A percentile compares a stretch with the other conserved stretches of the same genome.
These are phyloP conservation scores for Astragalus glycyphyllos DNA, from an alignment of 306 rosid genomes.

Conservation along the genomic window DNA sequence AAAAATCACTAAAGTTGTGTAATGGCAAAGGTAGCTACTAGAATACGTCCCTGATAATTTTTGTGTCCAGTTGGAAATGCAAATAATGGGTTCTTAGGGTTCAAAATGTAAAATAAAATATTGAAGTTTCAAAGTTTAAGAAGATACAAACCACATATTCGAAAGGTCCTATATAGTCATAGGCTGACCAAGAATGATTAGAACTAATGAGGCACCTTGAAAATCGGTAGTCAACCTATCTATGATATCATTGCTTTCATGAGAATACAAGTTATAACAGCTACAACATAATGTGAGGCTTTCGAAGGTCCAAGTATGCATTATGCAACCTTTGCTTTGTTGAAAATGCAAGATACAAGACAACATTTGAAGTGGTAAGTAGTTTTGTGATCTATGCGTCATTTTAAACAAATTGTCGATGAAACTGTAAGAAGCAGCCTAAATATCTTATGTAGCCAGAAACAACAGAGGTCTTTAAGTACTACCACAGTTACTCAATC, in stretches of 20 bases:
- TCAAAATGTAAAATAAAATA: slow-evolving; percentile 22
- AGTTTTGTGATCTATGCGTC: neutral
- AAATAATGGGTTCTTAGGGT: neutral
- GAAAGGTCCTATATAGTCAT: slow-evolving; percentile 1
- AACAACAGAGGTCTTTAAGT: neutral
- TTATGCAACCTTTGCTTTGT: slow-evolving; percentile 31
- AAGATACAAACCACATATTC: slow-evolving; percentile 5
- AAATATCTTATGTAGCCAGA: slow-evolving; percentile 32
- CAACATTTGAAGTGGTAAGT: neutral
- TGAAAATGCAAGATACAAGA: neutral
- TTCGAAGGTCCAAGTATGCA: slow-evolving; percentile 2
- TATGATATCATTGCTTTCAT: slow-evolving; percentile 23
- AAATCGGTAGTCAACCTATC: neutral
- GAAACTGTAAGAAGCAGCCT: slow-evolving; percentile 3
- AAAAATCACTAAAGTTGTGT: neutral
- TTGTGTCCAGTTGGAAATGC: slow-evolving; percentile 29
- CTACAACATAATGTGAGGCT: slow-evolving; percentile 20
- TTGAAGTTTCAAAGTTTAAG: neutral
- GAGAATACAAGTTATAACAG: neutral
- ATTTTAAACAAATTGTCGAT: slow-evolving; percentile 15
- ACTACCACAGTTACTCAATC: slow-evolving; percentile 10
- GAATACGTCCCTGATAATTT: neutral
- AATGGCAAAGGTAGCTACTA: neutral
- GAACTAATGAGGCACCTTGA: neutral
- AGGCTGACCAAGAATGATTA: slow-evolving; percentile 2